These are phyloP conservation scores for Trebouxiophyceae sp. DNA, from an alignment of 163 green algal species.

Conservation along the genomic window DNA sequence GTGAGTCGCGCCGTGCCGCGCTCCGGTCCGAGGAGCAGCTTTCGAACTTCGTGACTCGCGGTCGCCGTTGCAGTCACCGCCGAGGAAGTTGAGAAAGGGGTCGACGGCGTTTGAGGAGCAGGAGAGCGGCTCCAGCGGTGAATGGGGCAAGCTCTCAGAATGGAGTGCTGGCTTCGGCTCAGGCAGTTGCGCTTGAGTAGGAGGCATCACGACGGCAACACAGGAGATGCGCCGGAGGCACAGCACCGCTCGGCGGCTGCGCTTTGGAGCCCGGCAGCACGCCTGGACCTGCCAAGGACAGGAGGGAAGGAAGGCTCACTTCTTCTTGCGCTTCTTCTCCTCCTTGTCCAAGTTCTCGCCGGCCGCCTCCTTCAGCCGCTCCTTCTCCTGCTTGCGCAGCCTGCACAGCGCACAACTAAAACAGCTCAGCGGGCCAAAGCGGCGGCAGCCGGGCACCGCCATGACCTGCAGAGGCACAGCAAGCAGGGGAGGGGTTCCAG, in stretches of 20 bases:
- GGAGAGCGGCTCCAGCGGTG: neutral
- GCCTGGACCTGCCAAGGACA: neutral
- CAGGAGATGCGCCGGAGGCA: neutral
- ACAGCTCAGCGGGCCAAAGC: neutral
- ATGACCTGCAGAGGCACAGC: neutral
- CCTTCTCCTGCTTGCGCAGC: slow-evolving; percentile 84
- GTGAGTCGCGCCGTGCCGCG: too few relatives aligned
- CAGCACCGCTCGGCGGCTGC: neutral
- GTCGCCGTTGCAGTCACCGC: too few relatives aligned
- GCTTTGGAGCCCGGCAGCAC: neutral
- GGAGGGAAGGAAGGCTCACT: slow-evolving; percentile 15
- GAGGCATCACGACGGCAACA: neutral
- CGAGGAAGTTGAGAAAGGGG: neutral
- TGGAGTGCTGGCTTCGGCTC: neutral
- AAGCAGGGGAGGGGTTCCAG: too few relatives aligned
- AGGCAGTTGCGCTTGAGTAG: neutral
- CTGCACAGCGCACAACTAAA: slow-evolving; percentile 23
- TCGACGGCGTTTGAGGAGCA: too few relatives aligned
- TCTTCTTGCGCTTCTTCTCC: slow-evolving; percentile 65
- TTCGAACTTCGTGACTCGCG: too few relatives aligned
- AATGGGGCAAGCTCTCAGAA: too few relatives aligned
- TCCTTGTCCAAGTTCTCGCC: slow-evolving; percentile 42
- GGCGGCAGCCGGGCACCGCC: neutral
- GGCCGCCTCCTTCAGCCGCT: slow-evolving; percentile 65
- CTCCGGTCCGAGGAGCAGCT: too few relatives aligned